Base-by-base conservation (phyloP, 225 moss, liverwort and hornwort genomes). In the Pseudisothecium myosuroides region DNA sequence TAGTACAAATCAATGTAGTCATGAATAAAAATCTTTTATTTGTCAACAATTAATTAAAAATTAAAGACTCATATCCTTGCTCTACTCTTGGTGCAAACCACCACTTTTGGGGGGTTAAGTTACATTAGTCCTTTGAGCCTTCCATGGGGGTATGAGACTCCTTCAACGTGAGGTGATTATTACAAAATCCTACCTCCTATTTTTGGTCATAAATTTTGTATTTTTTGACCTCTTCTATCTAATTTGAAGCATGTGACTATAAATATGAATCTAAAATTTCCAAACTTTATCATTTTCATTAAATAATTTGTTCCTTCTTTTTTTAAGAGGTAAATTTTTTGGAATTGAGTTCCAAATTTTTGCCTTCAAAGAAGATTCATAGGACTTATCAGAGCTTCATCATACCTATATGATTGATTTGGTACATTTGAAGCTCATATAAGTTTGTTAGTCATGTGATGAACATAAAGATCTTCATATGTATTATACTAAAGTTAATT, bases 101-200 rank as follows among this genome's bases (percentile, higher is more conserved):
- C 12, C 4, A 22, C 22, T n/a, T 68, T n/a, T 4, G 12, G n/a
- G 4, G 7, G 0, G n/a, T n/a, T 23, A 67, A 0, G 1, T 21
- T 11, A 67, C 3, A 37, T 37, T 37, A 20, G 18, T 37, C 20
- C 21, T 20, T 11, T 3, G 6, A 20, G 11, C 6, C 21, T 68
- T n/a, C 4, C 6, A n/a, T n/a, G 13, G 3, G 3, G 12, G 4
- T 12, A 2, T 7, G n/a, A 22, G 4, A 3, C 4, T 7, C 22
- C 3, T 2, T 22, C 5, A n/a, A n/a, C 2, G 1, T 12, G 1
- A 1, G 2, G 2, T 4, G 21, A 37, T 67, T 11, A 11, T 37
- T 67, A 5, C 6, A 36, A 18, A 19, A 36, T 0, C 5, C 1
- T 37, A 0, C 4, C 2, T 21, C 36, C n/a, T 22, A 68, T 22